phyloP scores from a whole-genome alignment of 2,329 filamentous ascomycete species.

The Scopulariopsis brevicaulis region DNA sequence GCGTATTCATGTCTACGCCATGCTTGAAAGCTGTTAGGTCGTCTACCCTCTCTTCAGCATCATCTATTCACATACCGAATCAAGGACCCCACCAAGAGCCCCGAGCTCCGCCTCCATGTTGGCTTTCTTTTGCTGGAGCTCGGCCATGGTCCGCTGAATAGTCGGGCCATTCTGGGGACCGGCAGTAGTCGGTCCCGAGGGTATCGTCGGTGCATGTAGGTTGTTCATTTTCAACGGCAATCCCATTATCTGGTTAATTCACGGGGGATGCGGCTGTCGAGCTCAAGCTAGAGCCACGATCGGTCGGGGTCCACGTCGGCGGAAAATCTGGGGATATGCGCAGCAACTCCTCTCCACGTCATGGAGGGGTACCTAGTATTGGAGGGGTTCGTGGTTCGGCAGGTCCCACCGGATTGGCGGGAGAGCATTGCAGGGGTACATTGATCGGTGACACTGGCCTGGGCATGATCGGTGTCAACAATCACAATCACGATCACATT shows the following conservation, averaged over 20 bases:
- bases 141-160: constrained; percentile 57
- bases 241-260: constrained; percentile 4
- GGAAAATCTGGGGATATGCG: not conserved
- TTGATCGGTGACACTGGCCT: not conserved
- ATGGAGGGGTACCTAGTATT: not conserved
- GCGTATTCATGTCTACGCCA: constrained; percentile 84
- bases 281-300: not conserved
- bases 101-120: constrained; percentile 77
- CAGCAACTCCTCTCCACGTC: not conserved
- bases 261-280: not conserved
- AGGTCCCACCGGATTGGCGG: not conserved
- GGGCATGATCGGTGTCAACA: not conserved
- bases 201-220: constrained; percentile 45
- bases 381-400: not conserved
- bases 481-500: not conserved
- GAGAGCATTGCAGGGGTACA: not conserved
- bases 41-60: not conserved
- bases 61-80: constrained; percentile 53
- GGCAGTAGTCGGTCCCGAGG: constrained; percentile 64
- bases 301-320: not conserved
- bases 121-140: constrained; percentile 78
- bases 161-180: constrained; percentile 33
- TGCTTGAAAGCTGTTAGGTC: constrained; percentile 46
- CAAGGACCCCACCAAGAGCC: constrained; percentile 74
- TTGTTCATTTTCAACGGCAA: constrained; percentile 35